Conservation (phyloP, 345 rosid species). For the Lagerstroemia speciosa region DNA sequence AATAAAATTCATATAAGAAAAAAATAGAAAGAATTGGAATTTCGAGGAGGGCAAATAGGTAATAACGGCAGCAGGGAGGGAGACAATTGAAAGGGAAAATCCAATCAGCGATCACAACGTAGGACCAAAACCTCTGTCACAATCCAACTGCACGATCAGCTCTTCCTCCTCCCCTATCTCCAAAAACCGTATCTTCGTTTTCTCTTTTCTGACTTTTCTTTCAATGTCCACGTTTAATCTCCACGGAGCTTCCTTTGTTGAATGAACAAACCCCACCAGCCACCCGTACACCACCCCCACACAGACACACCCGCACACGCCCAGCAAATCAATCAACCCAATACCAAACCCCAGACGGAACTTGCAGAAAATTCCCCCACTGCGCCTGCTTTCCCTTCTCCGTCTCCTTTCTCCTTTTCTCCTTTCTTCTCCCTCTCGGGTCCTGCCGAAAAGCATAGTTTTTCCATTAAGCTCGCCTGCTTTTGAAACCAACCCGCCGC, state of each 20-base stretch:
- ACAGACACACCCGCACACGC: background rate
- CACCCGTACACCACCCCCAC: background rate
- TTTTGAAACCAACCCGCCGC: constrained; percentile 6
- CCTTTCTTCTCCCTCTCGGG: background rate
- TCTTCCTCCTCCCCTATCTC: background rate
- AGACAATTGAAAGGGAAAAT: background rate
- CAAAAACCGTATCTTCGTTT: background rate
- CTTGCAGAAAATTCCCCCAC: background rate
- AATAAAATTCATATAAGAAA: too few species aligned
- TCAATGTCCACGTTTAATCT: constrained; percentile 4
- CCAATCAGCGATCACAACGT: constrained; percentile 22
- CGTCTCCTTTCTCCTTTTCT: background rate
- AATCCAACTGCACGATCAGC: background rate
- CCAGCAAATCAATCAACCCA: background rate
- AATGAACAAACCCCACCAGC: constrained; percentile 13
- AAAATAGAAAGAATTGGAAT: background rate
- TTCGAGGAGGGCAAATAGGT: background rate
- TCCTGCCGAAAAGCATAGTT: background rate
- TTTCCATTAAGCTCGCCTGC: background rate
- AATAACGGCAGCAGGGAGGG: too few species aligned
- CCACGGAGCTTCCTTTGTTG: constrained; percentile 37
- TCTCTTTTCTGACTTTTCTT: constrained; percentile 1
- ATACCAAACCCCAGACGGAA: background rate
- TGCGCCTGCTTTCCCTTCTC: background rate
- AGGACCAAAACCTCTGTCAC: constrained; percentile 27